Evolutionary conservation across 2,329 filamentous ascomycete species (phyloP).

Genomic region (Penicillium sp.): DNA sequence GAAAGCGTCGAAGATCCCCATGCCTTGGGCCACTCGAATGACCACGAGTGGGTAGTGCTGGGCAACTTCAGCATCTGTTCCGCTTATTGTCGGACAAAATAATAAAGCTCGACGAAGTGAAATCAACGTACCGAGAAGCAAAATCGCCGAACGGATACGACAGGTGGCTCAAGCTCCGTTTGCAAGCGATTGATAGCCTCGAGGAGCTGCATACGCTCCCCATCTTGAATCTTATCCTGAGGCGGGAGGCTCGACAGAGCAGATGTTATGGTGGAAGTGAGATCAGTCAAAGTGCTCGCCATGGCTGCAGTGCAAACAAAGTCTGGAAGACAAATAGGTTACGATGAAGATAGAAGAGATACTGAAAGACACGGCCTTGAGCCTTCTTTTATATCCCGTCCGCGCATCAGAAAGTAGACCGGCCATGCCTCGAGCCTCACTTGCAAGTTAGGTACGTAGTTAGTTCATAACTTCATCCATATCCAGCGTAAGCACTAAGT

Average conservation of each 20-base stretch:
- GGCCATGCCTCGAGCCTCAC: background rate
- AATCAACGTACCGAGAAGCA: slow-evolving; percentile 13
- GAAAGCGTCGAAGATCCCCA: slow-evolving; percentile 31
- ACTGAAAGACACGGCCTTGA: background rate
- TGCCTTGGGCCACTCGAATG: slow-evolving; percentile 24
- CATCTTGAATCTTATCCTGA: slow-evolving; percentile 22
- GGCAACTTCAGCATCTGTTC: background rate
- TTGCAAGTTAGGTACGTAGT: too few relatives aligned
- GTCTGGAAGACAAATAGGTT: background rate
- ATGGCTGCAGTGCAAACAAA: background rate
- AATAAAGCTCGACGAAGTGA: background rate
- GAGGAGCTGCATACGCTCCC: slow-evolving; percentile 21
- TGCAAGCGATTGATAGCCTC: slow-evolving; percentile 18
- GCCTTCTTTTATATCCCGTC: background rate
- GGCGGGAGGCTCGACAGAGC: slow-evolving; percentile 17
- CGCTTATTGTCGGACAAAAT: background rate
- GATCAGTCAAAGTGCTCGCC: slow-evolving; percentile 3
- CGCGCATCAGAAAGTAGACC: background rate
- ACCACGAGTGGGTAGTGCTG: slow-evolving; percentile 16
- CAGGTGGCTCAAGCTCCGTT: slow-evolving; percentile 17
- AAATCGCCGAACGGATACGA: slow-evolving; percentile 13
- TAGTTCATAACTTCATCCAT: too few relatives aligned
- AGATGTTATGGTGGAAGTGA: slow-evolving; percentile 11
- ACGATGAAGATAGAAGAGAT: background rate
- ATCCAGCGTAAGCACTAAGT: background rate